Percentiles rank a stretch among this genome's conserved stretches.
Evolutionary conservation across 2,329 filamentous ascomycete genomes (phyloP).

Genomic region (Sarocladiaceae sp.): DNA sequence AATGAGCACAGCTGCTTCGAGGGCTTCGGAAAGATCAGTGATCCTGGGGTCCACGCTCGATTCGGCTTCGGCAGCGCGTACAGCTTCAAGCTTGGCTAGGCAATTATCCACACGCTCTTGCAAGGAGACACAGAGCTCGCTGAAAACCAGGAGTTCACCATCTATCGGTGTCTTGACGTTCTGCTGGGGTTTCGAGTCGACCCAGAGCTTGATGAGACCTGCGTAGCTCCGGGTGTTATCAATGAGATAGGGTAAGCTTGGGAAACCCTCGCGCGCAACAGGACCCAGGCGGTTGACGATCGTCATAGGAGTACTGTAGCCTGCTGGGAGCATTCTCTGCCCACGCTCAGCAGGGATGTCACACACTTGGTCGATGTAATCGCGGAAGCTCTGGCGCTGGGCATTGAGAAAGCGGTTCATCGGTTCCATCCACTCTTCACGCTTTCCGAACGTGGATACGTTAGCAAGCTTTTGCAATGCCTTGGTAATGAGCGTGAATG

Average conservation of each 20-base stretch:
- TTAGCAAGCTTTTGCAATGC: conserved; percentile 88
- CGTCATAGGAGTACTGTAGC: conserved; percentile 88
- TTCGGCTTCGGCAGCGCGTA: conserved; percentile 32
- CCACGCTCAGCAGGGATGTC: conserved; percentile 70
- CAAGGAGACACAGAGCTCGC: conserved; percentile 44
- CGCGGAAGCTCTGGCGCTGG: conserved; percentile 76
- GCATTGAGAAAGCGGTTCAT: conserved; percentile 85
- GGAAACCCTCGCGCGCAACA: conserved; percentile 84
- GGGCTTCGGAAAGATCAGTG: conserved; percentile 39
- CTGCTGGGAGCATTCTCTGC: conserved; percentile 66
- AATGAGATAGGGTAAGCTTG: conserved; percentile 86
- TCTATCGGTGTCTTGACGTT: conserved; percentile 29
- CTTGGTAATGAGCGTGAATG: conserved; percentile 88
- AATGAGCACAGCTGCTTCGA: conserved; percentile 29
- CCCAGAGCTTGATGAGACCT: conserved; percentile 76
- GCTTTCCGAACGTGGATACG: conserved; percentile 85
- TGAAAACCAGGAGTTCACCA: conserved; percentile 51
- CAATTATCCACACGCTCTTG: conserved; percentile 49
- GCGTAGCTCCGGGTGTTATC: conserved; percentile 85
- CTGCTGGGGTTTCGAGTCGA: conserved; percentile 48
- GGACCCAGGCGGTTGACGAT: conserved; percentile 80
- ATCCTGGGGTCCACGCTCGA: neutral
- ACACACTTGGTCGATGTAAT: conserved; percentile 84
- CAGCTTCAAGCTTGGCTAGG: conserved; percentile 42
- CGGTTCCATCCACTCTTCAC: conserved; percentile 98